Percentiles rank a stretch among this genome's conserved stretches.
phyloP scores from a whole-genome alignment of 163 green algal genomes.

The Volvox carteri region DNA sequence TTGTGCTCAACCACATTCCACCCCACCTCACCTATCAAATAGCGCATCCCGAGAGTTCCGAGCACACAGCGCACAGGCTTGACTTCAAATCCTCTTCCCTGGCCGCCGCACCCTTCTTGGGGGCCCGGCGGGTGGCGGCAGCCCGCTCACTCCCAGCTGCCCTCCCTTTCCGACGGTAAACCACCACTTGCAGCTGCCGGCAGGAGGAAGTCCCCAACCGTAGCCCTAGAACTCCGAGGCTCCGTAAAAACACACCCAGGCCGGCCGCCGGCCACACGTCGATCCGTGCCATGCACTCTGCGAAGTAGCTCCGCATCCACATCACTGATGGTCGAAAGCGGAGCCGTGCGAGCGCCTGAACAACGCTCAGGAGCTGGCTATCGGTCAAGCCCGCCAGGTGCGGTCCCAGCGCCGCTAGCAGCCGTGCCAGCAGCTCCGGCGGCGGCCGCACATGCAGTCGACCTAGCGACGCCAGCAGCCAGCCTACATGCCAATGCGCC shows the following conservation, averaged over 20 bases:
- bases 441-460: not conserved
- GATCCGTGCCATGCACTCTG: constrained; percentile 10
- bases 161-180: constrained; percentile 6
- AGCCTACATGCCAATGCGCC: constrained; percentile 9
- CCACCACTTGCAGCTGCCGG: constrained; percentile 2
- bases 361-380: constrained; percentile 25
- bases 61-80: constrained; percentile 39
- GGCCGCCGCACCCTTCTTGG: not conserved
- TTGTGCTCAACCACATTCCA: not conserved
- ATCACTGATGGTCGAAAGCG: not conserved
- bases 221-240: not conserved
- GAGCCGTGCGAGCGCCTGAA: constrained; percentile 18
- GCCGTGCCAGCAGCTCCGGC: not conserved
- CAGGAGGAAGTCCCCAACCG: not conserved
- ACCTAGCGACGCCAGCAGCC: constrained; percentile 16
- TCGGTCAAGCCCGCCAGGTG: not conserved
- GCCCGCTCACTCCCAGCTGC: not conserved
- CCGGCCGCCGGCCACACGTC: not conserved
- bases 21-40: not conserved
- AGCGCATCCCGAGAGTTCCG: not conserved
- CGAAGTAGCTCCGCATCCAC: constrained; percentile 8
- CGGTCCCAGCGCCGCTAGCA: not conserved
- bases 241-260: not conserved
- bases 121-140: not conserved
- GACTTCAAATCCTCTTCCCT: not conserved